A percentile compares a stretch with the other conserved stretches of the same genome.
Evolutionary conservation across 495 filamentous ascomycete species (phyloP).

Genomic region (Parathielavia appendiculata): DNA sequence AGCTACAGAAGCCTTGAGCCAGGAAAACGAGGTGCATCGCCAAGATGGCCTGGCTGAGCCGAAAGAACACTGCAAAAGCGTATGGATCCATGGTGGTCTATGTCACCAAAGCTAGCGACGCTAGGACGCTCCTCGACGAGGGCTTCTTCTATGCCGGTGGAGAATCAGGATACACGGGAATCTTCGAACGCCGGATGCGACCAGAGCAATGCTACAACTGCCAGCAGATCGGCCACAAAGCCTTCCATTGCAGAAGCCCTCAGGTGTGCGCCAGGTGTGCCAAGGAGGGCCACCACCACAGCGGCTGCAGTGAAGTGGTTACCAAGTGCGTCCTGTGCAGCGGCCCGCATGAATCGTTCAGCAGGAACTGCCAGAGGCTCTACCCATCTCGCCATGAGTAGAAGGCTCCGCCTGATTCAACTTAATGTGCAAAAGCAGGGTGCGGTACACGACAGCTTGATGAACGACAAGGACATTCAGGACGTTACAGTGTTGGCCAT

Average conservation of each 20-base stretch:
- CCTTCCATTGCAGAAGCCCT: neutral
- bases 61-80: conserved; percentile 12
- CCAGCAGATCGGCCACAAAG: conserved; percentile 5
- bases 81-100: conserved; percentile 14
- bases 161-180: conserved; percentile 4
- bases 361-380: neutral
- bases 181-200: conserved; percentile 6
- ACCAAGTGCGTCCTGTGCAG: neutral
- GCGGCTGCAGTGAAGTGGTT: neutral
- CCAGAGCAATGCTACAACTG: conserved; percentile 11
- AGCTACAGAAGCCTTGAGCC: conserved; percentile 4
- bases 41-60: conserved; percentile 8
- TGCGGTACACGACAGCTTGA: conserved; percentile 2
- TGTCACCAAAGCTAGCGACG: neutral
- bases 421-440: conserved; percentile 1
- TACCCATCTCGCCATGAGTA: conserved; percentile 3
- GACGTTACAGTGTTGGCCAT: conserved; percentile 2
- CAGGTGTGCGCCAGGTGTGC: neutral
- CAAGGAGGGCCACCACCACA: neutral
- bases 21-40: conserved; percentile 9
- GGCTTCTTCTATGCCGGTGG: conserved; percentile 6
- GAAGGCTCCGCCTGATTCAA: neutral
- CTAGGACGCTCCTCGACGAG: neutral
- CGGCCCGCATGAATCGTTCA: conserved; percentile 6
- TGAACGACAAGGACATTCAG: conserved; percentile 4